Evolutionary conservation across 768 basidiomycete species (phyloP).

Genomic region (Saitozyma podzolica): DNA sequence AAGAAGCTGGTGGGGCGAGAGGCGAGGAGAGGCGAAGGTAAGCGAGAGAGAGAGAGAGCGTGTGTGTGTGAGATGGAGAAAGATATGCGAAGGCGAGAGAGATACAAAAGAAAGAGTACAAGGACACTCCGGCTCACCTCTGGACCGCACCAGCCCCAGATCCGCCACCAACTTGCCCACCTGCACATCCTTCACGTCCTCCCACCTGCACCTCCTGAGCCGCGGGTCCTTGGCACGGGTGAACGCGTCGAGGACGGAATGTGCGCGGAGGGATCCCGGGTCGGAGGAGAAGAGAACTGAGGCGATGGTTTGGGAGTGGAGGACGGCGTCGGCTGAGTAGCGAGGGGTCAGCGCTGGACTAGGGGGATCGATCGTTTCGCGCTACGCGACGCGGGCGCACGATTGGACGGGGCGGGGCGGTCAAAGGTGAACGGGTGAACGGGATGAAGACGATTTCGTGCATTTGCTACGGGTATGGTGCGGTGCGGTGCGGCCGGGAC

Average conservation of each 20-base stretch:
- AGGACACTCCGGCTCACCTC: conserved; percentile 56
- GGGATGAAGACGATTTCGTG: not conserved
- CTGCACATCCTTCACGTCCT: conserved; percentile 60
- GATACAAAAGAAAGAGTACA: not conserved
- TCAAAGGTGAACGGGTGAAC: too few species aligned
- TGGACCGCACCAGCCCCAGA: conserved; percentile 64
- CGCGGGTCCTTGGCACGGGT: conserved; percentile 61
- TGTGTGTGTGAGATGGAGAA: too few species aligned
- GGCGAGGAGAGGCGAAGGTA: not conserved
- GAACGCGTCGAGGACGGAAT: conserved; percentile 65
- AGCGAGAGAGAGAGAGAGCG: conserved; percentile 8
- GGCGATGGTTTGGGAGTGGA: conserved; percentile 58
- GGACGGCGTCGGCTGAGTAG: conserved; percentile 51
- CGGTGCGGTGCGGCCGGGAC: conserved; percentile 18
- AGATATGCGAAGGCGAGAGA: too few species aligned
- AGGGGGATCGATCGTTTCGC: too few species aligned
- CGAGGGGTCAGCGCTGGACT: not conserved
- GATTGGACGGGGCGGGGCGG: too few species aligned
- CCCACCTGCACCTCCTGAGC: conserved; percentile 58
- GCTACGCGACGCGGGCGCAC: too few species aligned
- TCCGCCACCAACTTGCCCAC: conserved; percentile 65
- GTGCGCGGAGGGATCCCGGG: conserved; percentile 57
- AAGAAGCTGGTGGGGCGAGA: not conserved
- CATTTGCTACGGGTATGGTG: not conserved
- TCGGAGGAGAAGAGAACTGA: conserved; percentile 57